Percentiles rank a stretch among this genome's conserved stretches.
Conservation (phyloP, 768 basidiomycete species). For the Pleurotus tuoliensis region DNA sequence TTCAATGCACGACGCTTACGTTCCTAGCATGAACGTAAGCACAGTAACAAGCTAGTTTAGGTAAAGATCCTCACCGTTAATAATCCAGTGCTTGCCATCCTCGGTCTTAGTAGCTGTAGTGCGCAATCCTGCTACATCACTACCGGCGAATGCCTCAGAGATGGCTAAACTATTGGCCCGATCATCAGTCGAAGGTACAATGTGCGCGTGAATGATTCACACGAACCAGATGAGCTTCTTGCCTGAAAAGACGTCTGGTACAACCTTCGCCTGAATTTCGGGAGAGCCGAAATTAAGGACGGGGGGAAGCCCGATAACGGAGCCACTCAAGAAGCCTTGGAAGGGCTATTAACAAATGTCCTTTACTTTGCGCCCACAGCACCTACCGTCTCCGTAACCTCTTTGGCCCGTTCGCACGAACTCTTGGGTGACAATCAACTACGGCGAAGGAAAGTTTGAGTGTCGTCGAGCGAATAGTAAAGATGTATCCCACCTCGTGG, state of each 20-base stretch:
- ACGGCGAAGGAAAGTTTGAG: neutral
- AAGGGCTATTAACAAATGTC: too few relatives aligned
- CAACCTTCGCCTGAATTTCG: conserved; percentile 51
- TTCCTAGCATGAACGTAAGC: neutral
- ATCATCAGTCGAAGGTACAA: neutral
- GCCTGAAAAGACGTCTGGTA: conserved; percentile 67
- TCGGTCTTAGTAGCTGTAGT: conserved; percentile 76
- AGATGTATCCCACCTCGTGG: conserved; percentile 54
- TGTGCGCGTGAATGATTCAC: neutral
- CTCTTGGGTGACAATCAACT: conserved; percentile 87
- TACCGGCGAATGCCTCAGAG: conserved; percentile 84
- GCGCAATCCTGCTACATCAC: conserved; percentile 76
- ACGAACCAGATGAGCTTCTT: conserved; percentile 71
- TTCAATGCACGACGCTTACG: neutral
- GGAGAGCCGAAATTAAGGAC: conserved; percentile 84
- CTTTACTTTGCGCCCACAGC: neutral
- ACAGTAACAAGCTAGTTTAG: neutral
- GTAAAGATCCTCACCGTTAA: conserved; percentile 48
- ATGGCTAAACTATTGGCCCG: conserved; percentile 54
- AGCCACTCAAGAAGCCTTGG: conserved; percentile 63
- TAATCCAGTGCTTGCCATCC: conserved; percentile 81
- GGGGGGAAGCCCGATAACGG: conserved; percentile 84
- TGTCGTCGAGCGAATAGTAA: neutral
- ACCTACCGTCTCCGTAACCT: conserved; percentile 78
- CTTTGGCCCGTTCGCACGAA: conserved; percentile 62